phyloP scores from a whole-genome alignment of 345 rosid genomes.

The Excoecaria cochinchinensis region DNA sequence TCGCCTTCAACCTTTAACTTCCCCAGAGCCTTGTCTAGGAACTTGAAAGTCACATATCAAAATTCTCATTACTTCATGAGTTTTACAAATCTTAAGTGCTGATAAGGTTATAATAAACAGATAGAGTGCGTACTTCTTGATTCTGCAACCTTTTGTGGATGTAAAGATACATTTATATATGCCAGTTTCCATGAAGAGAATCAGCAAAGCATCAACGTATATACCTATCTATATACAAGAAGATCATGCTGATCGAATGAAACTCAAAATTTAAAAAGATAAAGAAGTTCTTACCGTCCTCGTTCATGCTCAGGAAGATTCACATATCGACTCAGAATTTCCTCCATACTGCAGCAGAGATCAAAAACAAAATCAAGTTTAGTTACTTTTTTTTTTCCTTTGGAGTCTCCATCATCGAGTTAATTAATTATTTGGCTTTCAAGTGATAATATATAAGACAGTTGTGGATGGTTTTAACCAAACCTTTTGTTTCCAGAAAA shows the following conservation, averaged over 20 bases:
- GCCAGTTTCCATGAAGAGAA: too few species aligned
- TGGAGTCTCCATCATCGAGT: too few species aligned
- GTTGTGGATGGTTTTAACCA: not conserved
- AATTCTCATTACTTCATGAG: not conserved
- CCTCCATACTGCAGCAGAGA: constrained; percentile 40
- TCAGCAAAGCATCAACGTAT: too few species aligned
- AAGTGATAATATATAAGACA: too few species aligned
- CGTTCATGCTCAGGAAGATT: constrained; percentile 47
- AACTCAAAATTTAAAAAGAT: not conserved
- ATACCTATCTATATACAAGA: too few species aligned
- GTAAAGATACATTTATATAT: not conserved
- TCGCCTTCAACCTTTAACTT: constrained; percentile 22
- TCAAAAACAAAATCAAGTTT: not conserved
- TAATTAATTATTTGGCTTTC: too few species aligned
- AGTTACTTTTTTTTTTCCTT: not conserved
- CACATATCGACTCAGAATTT: constrained; percentile 39
- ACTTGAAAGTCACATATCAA: constrained; percentile 16
- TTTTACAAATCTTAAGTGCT: not conserved
- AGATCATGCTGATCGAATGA: not conserved
- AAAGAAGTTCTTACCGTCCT: constrained; percentile 34
- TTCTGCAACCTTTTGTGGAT: not conserved
- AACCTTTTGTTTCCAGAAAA: constrained; percentile 27
- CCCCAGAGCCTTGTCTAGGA: constrained; percentile 31
- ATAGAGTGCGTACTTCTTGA: not conserved
- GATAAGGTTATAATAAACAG: not conserved